Evolutionary conservation across 768 basidiomycete species (phyloP).

Genomic region (Mycena galopus): DNA sequence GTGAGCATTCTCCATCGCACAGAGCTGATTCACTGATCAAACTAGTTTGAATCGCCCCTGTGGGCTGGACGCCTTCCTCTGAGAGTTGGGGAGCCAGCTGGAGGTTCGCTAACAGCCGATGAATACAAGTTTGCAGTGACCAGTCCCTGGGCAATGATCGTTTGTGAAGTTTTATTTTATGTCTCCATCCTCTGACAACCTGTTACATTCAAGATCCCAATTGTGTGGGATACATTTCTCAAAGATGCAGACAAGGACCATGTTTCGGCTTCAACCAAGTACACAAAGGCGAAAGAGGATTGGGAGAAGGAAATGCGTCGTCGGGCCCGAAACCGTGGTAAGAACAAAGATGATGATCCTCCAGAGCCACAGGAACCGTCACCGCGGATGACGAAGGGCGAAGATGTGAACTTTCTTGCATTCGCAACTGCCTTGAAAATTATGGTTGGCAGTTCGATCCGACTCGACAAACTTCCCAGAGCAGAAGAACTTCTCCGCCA

Average conservation of each 20-base stretch:
- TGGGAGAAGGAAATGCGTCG: neutral
- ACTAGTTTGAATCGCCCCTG: slow-evolving; percentile 12
- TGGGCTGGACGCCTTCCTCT: slow-evolving; percentile 38
- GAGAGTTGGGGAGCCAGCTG: slow-evolving; percentile 39
- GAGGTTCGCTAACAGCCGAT: slow-evolving; percentile 40
- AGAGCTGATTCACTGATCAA: neutral
- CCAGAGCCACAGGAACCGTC: neutral
- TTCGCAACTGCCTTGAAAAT: slow-evolving; percentile 39
- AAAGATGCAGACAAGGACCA: neutral
- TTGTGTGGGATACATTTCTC: slow-evolving; percentile 26
- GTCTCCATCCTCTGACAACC: neutral
- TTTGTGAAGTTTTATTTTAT: slow-evolving; percentile 20
- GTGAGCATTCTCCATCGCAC: slow-evolving; percentile 3
- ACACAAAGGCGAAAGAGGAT: neutral
- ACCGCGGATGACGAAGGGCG: slow-evolving; percentile 28
- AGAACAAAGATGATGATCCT: neutral
- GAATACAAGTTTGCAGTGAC: slow-evolving; percentile 40
- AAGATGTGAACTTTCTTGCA: slow-evolving; percentile 36
- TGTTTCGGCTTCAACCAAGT: neutral
- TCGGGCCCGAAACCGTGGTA: neutral
- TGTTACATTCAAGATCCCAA: slow-evolving; percentile 20
- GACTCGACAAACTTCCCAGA: neutral
- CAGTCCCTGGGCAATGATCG: slow-evolving; percentile 20
- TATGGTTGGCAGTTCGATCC: slow-evolving; percentile 28
- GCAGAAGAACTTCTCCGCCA: slow-evolving; percentile 18